A percentile compares a stretch with the other conserved stretches of the same genome.
phyloP scores from a whole-genome alignment of 202 grass and related monocot species.

The Sporobolus alterniflorus region DNA sequence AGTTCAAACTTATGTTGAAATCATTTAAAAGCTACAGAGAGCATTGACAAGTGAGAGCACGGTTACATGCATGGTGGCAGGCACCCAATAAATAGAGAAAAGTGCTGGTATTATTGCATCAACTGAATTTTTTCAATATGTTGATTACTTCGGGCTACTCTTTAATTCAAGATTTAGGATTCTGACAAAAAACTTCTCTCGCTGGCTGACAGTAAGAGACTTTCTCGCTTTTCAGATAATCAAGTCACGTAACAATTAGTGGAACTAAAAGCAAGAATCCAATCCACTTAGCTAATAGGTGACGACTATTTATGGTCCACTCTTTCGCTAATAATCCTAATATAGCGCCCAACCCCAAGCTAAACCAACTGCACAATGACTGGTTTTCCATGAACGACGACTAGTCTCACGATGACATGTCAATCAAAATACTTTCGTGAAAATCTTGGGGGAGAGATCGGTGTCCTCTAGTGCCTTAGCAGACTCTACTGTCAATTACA shows the following conservation, averaged over 20 bases:
- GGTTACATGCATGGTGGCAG: neutral
- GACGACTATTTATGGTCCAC: neutral
- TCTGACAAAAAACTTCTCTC: neutral
- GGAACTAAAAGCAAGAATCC: neutral
- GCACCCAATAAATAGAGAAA: neutral
- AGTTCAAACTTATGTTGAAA: neutral
- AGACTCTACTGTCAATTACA: slow-evolving; percentile 11
- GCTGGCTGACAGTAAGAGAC: too few species aligned
- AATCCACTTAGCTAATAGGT: neutral
- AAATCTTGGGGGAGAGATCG: neutral
- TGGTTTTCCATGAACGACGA: slow-evolving; percentile 29
- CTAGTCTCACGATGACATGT: neutral
- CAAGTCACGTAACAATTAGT: neutral
- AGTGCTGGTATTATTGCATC: neutral
- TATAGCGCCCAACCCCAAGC: neutral
- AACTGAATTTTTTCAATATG: neutral
- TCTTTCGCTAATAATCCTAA: neutral
- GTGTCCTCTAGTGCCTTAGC: neutral
- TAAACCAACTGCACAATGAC: slow-evolving; percentile 26
- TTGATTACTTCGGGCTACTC: neutral
- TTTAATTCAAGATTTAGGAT: neutral
- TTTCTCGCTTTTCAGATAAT: neutral
- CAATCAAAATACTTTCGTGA: slow-evolving; percentile 17
- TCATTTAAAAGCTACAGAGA: slow-evolving; percentile 4
- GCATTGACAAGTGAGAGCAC: neutral